These are phyloP conservation scores for Setaria italica DNA, from an alignment of 202 grass and related monocot genomes.

Conservation along the genomic window DNA sequence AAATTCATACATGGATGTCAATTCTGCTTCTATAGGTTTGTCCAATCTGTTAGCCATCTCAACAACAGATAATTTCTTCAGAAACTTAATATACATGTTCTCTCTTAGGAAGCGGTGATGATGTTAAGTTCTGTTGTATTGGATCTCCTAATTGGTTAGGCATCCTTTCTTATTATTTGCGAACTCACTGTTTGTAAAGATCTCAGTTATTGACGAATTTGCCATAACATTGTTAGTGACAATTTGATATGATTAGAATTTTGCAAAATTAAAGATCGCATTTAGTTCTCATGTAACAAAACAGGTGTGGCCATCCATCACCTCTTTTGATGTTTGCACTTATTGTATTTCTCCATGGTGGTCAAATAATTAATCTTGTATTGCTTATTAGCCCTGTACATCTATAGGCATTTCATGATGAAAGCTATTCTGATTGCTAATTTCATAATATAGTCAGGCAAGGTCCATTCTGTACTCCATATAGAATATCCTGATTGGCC, in stretches of 20 bases:
- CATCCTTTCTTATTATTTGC: slow-evolving; percentile 23
- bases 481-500: slow-evolving; percentile 84
- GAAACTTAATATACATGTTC: slow-evolving; percentile 17
- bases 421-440: slow-evolving; percentile 13
- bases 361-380: neutral
- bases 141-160: slow-evolving; percentile 1
- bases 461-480: slow-evolving; percentile 71
- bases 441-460: slow-evolving; percentile 63
- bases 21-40: slow-evolving; percentile 20
- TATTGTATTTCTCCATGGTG: neutral
- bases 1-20: neutral
- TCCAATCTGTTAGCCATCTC: neutral
- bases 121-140: slow-evolving; percentile 5
- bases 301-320: neutral
- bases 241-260: slow-evolving; percentile 35
- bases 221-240: neutral
- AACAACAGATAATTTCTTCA: slow-evolving; percentile 7
- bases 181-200: neutral
- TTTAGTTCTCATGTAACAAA: slow-evolving; percentile 7
- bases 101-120: neutral
- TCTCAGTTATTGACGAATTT: slow-evolving; percentile 10
- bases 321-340: neutral
- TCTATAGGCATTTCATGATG: slow-evolving; percentile 13
- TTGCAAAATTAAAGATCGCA: neutral
- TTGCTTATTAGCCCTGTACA: slow-evolving; percentile 6